Evolutionary conservation across 371 early-diverging fungal genomes (phyloP), one percentile per base, ranked within the genome.

Genomic region (Mucor lusitanicus): DNA sequence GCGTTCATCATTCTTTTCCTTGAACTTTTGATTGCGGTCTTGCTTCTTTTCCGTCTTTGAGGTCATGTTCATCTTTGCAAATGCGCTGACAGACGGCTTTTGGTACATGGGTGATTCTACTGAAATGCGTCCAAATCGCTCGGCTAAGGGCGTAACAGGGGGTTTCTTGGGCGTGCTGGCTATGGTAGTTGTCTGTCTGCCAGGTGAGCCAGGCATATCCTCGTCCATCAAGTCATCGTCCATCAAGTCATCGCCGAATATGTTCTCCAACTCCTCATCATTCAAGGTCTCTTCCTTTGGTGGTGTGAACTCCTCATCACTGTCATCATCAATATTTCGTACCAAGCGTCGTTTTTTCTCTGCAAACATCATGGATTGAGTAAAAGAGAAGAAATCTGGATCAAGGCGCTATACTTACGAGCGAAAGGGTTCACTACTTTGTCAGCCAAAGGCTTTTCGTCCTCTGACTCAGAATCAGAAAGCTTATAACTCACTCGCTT

Each of bases 1-100:
- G 39, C 98, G 86, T 40, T 89, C 91, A 4, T 89, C 91, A 66
- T 96, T 96, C 68, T 93, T 88, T 60, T 92, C 89, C 61, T 94
- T 93, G 71, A 92, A 92, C 59, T 86, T 85, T 17, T 87, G 77
- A 0, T 63, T 83, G 6, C 65, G 13, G 4, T 65, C 63, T n/a
- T 66, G 53, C 28, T 19, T 63, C 23, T 50, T 68, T 33, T 55
- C 32, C 12, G 46, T n/a, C 12, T 64, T 59, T 23, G 61, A 50
- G 25, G 63, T 37, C 19, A 17, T 30, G 9, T 65, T 70, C 33
- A 61, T 19, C 53, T 35, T 58, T 3, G 71, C 48, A 11, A 65
- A 12, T 12, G 40, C 23, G 33, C 50, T 70, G 27, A 13, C 28
- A 32, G 50, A 37, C 3, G 65, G 61, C 6, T 37, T 66, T 46